A percentile compares a stretch with the other conserved stretches of the same genome.
Evolutionary conservation across 2,329 filamentous ascomycete species (phyloP).

Genomic region (Trichoderma sp.): DNA sequence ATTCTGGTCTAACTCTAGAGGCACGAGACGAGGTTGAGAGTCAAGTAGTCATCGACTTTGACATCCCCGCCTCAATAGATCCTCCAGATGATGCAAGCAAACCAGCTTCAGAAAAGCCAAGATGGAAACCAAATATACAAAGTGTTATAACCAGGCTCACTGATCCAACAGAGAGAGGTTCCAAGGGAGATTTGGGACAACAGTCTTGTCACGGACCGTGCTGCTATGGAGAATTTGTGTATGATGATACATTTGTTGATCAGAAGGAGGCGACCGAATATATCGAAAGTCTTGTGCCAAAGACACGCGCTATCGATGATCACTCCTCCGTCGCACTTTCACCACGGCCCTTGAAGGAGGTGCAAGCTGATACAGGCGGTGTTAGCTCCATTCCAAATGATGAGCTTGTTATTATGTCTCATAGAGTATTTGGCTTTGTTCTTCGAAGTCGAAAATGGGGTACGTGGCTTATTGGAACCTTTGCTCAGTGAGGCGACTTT

Average conservation of each 20-base stretch:
- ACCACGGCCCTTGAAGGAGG: background rate
- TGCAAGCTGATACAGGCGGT: background rate
- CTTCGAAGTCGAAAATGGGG: constrained; percentile 35
- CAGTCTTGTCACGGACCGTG: background rate
- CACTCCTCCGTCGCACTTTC: background rate
- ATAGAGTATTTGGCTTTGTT: constrained; percentile 33
- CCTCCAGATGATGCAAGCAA: background rate
- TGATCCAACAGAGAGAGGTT: background rate
- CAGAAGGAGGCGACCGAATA: constrained; percentile 1
- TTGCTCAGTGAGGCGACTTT: background rate
- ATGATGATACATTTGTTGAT: constrained; percentile 6
- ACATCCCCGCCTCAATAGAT: background rate
- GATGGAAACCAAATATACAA: background rate
- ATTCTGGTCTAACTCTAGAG: constrained; percentile 16
- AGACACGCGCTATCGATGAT: background rate
- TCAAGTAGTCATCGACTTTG: constrained; percentile 17
- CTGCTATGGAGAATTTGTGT: background rate
- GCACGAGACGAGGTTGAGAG: constrained; percentile 9
- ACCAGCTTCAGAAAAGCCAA: background rate
- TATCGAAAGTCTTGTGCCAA: constrained; percentile 2
- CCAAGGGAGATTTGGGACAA: background rate
- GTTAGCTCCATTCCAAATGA: constrained; percentile 21
- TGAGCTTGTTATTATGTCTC: constrained; percentile 32
- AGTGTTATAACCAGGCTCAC: background rate
- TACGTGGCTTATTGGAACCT: constrained; percentile 17